Conservation (phyloP, 192 early-diverging fungal species). For the Backusella westeae region DNA sequence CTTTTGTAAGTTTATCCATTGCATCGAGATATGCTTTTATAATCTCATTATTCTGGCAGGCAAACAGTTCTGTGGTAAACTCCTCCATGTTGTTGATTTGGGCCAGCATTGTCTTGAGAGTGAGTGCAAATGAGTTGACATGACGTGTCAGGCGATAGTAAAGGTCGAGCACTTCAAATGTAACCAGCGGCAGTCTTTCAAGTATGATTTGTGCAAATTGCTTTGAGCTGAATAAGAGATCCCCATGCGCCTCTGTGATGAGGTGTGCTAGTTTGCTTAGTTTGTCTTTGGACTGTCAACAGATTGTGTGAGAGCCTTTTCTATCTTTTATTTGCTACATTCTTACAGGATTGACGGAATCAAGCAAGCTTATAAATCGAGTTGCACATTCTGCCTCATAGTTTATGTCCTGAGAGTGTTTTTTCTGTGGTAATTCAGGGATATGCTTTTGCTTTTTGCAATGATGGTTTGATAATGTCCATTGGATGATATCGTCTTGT, state of each 20-base stretch:
- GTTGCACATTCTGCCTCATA: background rate
- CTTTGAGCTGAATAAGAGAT: background rate
- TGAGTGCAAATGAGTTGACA: background rate
- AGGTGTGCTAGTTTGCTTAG: background rate
- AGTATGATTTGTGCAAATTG: background rate
- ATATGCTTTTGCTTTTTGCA: background rate
- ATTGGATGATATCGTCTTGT: background rate
- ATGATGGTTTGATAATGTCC: background rate
- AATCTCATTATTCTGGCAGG: background rate
- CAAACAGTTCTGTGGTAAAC: background rate
- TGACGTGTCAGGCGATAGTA: background rate
- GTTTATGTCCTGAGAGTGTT: background rate
- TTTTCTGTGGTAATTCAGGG: background rate
- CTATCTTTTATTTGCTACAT: too few species aligned
- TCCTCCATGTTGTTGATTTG: background rate
- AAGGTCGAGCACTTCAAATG: background rate
- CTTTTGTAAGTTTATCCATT: background rate
- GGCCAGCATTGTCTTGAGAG: background rate
- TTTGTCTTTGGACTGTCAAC: background rate
- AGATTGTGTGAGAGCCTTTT: too few species aligned
- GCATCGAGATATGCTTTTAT: background rate
- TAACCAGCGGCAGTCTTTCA: background rate
- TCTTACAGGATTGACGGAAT: background rate
- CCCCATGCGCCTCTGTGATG: background rate
- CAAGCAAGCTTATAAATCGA: background rate